A percentile compares a stretch with the other conserved stretches of the same genome.
phyloP scores from a whole-genome alignment of 257 asterid species.

The Echites panduratus region DNA sequence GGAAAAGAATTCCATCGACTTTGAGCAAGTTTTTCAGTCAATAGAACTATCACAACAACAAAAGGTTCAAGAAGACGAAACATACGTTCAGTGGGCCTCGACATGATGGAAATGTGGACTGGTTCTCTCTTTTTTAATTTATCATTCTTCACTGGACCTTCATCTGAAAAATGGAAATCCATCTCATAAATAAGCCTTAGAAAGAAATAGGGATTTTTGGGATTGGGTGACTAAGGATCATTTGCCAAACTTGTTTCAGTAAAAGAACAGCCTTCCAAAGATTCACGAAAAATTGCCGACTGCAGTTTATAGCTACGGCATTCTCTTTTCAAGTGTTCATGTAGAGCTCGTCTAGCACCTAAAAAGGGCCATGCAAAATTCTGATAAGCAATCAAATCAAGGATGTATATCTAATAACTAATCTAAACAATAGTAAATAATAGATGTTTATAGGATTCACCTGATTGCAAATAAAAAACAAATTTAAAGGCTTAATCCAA shows the following conservation, averaged over 20 bases:
- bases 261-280: conserved; percentile 42
- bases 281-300: conserved; percentile 77
- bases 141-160: conserved; percentile 23
- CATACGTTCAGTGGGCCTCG: conserved; percentile 90
- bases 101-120: conserved; percentile 55
- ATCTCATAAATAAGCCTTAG: conserved; percentile 10
- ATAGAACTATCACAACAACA: neutral
- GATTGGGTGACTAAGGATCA: conserved; percentile 4
- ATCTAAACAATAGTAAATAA: neutral
- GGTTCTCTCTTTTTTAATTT: conserved; percentile 54
- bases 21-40: conserved; percentile 1
- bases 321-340: conserved; percentile 63
- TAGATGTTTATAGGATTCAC: neutral
- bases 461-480: neutral
- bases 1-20: neutral
- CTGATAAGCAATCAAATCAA: conserved; percentile 11
- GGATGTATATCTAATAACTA: neutral
- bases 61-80: conserved; percentile 15
- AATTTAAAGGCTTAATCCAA: neutral
- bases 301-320: conserved; percentile 62
- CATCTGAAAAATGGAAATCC: conserved; percentile 41
- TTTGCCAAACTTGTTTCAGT: conserved; percentile 25
- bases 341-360: conserved; percentile 72
- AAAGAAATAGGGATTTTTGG: conserved; percentile 6
- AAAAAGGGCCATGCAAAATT: conserved; percentile 18